Evolutionary conservation across 352 stramenopile species (phyloP).

Genomic region (Phytopythium boreale): DNA sequence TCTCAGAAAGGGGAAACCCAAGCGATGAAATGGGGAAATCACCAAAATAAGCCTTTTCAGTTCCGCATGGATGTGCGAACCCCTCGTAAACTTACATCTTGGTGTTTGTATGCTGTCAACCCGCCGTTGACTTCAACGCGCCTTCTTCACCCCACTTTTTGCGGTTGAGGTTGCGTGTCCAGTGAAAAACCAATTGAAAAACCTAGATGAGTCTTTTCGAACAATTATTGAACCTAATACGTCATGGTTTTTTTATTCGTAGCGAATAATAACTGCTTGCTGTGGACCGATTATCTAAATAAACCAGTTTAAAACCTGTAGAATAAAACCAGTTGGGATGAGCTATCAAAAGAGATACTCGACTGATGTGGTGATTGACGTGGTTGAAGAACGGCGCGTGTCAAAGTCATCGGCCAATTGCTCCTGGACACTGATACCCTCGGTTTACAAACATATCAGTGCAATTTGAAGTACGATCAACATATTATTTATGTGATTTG

Average conservation of each 20-base stretch:
- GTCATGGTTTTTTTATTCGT: too few relatives aligned
- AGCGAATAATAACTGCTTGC: too few relatives aligned
- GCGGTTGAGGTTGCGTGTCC: neutral
- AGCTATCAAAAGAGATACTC: neutral
- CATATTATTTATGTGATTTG: neutral
- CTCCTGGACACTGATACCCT: neutral
- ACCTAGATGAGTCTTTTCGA: too few relatives aligned
- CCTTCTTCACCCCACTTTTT: neutral
- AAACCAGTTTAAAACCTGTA: too few relatives aligned
- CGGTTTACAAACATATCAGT: neutral
- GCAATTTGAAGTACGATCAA: neutral
- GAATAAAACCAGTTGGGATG: neutral
- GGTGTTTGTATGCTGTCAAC: neutral
- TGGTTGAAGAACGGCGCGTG: neutral
- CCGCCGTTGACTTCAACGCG: too few relatives aligned
- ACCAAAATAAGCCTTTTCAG: too few relatives aligned
- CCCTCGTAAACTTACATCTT: neutral
- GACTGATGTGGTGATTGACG: neutral
- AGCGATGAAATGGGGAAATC: too few relatives aligned
- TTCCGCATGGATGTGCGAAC: too few relatives aligned
- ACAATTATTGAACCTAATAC: too few relatives aligned
- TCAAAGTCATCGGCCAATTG: neutral
- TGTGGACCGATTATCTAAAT: too few relatives aligned
- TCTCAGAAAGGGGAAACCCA: too few relatives aligned
- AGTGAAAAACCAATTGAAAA: too few relatives aligned